Evolutionary conservation across 2,329 filamentous ascomycete species (phyloP).

Genomic region (Sporothrix brunneoviolacea): DNA sequence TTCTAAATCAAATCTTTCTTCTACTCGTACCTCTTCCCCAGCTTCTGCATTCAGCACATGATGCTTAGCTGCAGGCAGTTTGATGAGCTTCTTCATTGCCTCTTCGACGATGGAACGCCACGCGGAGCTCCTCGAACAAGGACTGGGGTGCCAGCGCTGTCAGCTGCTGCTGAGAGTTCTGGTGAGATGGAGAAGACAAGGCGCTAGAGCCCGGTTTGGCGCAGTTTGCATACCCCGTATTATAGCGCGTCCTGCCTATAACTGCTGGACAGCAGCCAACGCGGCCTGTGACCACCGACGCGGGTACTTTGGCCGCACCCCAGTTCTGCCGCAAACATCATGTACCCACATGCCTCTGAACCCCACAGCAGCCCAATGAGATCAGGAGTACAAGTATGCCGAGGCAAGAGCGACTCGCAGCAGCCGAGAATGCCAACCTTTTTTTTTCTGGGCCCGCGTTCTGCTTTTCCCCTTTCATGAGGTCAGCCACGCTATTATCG

Average conservation of each 20-base stretch:
- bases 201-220: conserved; percentile 1
- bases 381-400: conserved; percentile 19
- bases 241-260: background rate
- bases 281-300: background rate
- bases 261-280: background rate
- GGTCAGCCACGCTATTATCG: conserved; percentile 9
- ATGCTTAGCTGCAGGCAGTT: no score
- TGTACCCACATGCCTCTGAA: background rate
- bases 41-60: background rate
- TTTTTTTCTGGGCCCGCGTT: conserved; percentile 4
- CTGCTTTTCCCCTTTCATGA: conserved; percentile 3
- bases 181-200: background rate
- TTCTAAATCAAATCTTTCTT: no score
- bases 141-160: background rate
- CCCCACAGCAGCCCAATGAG: conserved; percentile 10
- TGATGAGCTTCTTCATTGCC: conserved; percentile 3
- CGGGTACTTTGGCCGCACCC: background rate
- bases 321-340: conserved; percentile 1
- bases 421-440: conserved; percentile 11
- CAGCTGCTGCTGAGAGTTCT: conserved; percentile 1
- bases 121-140: background rate
- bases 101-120: conserved; percentile 6
- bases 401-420: conserved; percentile 14
- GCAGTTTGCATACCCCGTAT: conserved; percentile 3
- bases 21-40: no score